A percentile compares a stretch with the other conserved stretches of the same genome.
These are phyloP conservation scores for Aphanomyces astaci DNA, from an alignment of 352 stramenopile genomes.

Conservation along the genomic window DNA sequence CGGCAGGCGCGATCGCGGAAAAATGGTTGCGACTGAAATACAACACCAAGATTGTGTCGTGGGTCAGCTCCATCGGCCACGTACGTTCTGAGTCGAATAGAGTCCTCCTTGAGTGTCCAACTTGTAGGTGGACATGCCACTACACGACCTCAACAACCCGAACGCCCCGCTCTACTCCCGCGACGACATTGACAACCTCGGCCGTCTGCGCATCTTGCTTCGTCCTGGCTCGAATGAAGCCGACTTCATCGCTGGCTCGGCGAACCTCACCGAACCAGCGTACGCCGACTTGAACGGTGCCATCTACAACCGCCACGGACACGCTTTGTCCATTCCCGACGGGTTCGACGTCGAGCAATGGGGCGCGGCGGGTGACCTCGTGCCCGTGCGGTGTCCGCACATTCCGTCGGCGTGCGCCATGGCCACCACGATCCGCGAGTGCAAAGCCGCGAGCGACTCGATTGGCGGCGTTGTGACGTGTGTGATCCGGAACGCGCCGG, in stretches of 20 bases:
- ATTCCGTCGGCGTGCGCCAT: slow-evolving; percentile 89
- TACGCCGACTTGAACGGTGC: slow-evolving; percentile 92
- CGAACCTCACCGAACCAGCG: slow-evolving; percentile 58
- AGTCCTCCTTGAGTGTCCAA: neutral
- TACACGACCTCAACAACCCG: slow-evolving; percentile 53
- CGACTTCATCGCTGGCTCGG: slow-evolving; percentile 59
- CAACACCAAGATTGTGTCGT: slow-evolving; percentile 82
- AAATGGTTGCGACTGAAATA: slow-evolving; percentile 93
- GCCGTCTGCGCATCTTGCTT: slow-evolving; percentile 72
- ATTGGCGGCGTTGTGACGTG: slow-evolving; percentile 94
- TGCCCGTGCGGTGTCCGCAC: slow-evolving; percentile 93
- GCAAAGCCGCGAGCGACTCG: slow-evolving; percentile 86
- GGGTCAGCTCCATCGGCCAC: slow-evolving; percentile 79
- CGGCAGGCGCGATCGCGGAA: slow-evolving; percentile 93
- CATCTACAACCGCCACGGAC: slow-evolving; percentile 80
- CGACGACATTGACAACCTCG: slow-evolving; percentile 75
- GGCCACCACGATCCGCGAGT: slow-evolving; percentile 90
- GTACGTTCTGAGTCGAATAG: slow-evolving; percentile 12
- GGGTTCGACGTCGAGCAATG: slow-evolving; percentile 42
- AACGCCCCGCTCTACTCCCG: slow-evolving; percentile 61
- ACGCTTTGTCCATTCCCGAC: slow-evolving; percentile 46
- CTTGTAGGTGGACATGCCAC: slow-evolving; percentile 60
- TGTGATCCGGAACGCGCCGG: slow-evolving; percentile 93
- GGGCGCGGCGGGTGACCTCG: slow-evolving; percentile 62
- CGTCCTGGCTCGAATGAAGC: slow-evolving; percentile 56